Conservation (phyloP, 2,329 filamentous ascomycete genomes). For the Metarhizium robertsii region DNA sequence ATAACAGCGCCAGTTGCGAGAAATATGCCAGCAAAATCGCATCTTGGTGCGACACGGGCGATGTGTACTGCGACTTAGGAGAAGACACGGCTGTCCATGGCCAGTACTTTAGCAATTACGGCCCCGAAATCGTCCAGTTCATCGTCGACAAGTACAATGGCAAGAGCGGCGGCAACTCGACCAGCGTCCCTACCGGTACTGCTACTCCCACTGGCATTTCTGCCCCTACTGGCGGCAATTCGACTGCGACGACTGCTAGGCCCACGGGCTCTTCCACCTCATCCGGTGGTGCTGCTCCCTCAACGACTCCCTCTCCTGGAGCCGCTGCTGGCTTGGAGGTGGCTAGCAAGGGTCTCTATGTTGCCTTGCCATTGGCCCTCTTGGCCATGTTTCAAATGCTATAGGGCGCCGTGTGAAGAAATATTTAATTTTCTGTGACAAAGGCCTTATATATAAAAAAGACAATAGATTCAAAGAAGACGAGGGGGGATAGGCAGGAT, state of each 20-base stretch:
- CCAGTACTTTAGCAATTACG: slow-evolving; percentile 26
- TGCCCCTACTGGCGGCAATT: neutral
- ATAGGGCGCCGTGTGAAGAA: neutral
- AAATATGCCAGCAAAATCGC: slow-evolving; percentile 24
- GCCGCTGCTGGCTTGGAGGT: neutral
- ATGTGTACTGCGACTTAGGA: slow-evolving; percentile 30
- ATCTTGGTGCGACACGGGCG: slow-evolving; percentile 33
- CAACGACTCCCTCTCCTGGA: neutral
- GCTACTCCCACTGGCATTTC: neutral
- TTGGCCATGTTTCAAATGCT: slow-evolving; percentile 1
- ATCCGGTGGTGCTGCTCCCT: neutral
- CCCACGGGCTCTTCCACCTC: slow-evolving; percentile 1
- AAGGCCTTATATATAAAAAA: too few relatives aligned
- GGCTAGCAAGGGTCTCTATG: slow-evolving; percentile 1
- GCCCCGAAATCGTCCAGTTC: slow-evolving; percentile 23
- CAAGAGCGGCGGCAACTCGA: slow-evolving; percentile 1
- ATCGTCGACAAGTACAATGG: slow-evolving; percentile 21
- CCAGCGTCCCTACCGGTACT: slow-evolving; percentile 1
- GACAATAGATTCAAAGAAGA: neutral
- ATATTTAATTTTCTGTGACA: neutral
- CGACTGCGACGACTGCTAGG: neutral
- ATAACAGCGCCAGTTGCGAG: slow-evolving; percentile 24
- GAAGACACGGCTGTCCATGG: slow-evolving; percentile 20
- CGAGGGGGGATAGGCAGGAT: neutral
- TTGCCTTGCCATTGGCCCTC: slow-evolving; percentile 2